phyloP scores from a whole-genome alignment of 2,329 filamentous ascomycete species.

The Cordyceps cicadae region DNA sequence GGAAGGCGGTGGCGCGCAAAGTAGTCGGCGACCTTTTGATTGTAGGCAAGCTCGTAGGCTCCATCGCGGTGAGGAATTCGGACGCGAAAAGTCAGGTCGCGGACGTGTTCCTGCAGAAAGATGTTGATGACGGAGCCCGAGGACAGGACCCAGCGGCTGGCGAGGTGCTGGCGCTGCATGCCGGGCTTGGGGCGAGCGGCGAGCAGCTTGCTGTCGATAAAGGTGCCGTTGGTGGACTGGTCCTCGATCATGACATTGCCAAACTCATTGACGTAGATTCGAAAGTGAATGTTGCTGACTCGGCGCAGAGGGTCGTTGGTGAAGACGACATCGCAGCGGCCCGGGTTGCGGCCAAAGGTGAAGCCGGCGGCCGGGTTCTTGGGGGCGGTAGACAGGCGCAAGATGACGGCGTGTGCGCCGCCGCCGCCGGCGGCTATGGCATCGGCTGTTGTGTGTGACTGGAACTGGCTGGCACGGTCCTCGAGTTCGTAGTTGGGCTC shows the following conservation, averaged over 20 bases:
- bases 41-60: constrained; percentile 55
- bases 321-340: constrained; percentile 65
- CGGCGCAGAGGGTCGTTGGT: constrained; percentile 58
- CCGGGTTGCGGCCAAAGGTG: constrained; percentile 70
- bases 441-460: constrained; percentile 32
- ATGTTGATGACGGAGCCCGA: constrained; percentile 69
- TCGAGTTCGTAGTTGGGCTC: constrained; percentile 43
- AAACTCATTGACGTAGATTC: constrained; percentile 81
- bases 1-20: constrained; percentile 34
- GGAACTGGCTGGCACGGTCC: constrained; percentile 41
- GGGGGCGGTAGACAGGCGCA: constrained; percentile 67
- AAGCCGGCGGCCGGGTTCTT: constrained; percentile 67
- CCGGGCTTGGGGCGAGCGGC: constrained; percentile 30
- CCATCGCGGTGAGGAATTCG: constrained; percentile 72
- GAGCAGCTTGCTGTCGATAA: constrained; percentile 68
- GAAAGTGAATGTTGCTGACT: constrained; percentile 92
- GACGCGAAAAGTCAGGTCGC: constrained; percentile 73
- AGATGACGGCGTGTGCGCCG: constrained; percentile 61
- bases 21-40: constrained; percentile 61
- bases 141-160: constrained; percentile 52
- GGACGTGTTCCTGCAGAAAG: constrained; percentile 40
- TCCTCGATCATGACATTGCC: constrained; percentile 89
- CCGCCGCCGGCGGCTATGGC: constrained; percentile 25
- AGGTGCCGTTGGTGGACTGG: constrained; percentile 89
- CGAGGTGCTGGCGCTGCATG: constrained; percentile 24